A percentile compares a stretch with the other conserved stretches of the same genome.
phyloP scores from a whole-genome alignment of 176 grass and related monocot species.

The Musa itinerans region DNA sequence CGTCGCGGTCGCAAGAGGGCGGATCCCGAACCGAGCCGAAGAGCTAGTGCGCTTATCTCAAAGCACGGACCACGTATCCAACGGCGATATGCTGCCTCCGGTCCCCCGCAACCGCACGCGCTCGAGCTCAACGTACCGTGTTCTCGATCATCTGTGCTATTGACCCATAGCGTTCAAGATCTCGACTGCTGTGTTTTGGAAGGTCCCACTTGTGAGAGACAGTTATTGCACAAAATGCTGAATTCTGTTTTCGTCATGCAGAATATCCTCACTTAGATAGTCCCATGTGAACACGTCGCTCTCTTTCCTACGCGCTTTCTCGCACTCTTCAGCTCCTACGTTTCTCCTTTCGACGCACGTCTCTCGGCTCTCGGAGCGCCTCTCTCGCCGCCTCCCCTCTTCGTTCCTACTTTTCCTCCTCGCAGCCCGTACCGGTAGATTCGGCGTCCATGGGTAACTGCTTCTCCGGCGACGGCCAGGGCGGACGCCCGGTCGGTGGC shows the following conservation, averaged over 20 bases:
- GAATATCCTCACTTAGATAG: neutral
- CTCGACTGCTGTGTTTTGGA: neutral
- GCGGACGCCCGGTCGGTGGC: slow-evolving; percentile 31
- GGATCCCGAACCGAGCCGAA: too few species aligned
- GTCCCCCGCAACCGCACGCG: neutral
- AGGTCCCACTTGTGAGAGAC: neutral
- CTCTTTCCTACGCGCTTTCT: neutral
- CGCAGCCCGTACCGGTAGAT: neutral
- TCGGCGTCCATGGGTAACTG: slow-evolving; percentile 70
- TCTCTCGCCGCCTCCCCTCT: neutral
- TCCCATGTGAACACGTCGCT: neutral
- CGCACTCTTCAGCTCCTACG: neutral
- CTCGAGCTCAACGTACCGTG: neutral
- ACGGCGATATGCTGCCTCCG: neutral
- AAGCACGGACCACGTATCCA: neutral
- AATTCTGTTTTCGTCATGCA: neutral
- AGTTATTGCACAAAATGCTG: neutral
- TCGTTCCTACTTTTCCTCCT: neutral
- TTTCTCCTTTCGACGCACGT: neutral
- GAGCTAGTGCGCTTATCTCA: neutral
- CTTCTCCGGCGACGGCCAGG: slow-evolving; percentile 63
- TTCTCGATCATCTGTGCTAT: neutral
- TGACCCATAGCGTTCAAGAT: neutral
- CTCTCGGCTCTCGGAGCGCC: neutral
- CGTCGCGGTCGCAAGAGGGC: neutral